These are phyloP conservation scores for Cladophialophora carrionii DNA, from an alignment of 2,329 filamentous ascomycete genomes.

Conservation along the genomic window DNA sequence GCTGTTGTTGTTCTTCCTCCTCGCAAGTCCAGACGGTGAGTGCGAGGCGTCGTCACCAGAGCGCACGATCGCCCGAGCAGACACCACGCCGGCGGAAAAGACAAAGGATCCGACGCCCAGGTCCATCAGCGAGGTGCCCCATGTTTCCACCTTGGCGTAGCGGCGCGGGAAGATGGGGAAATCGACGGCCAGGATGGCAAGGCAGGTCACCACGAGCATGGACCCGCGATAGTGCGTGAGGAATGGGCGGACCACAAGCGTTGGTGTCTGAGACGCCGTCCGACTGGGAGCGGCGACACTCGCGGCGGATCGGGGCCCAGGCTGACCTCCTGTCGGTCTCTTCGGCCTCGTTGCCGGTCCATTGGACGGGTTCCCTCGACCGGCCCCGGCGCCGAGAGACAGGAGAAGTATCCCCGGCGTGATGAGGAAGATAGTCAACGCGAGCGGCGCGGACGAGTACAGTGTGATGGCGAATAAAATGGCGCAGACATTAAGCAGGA, in stretches of 20 bases:
- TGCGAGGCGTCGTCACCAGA: conserved; percentile 38
- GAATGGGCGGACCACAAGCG: conserved; percentile 72
- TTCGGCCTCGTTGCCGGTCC: conserved; percentile 10
- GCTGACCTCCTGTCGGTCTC: conserved; percentile 10
- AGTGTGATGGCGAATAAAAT: conserved; percentile 84
- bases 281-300: background rate
- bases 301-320: background rate
- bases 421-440: conserved; percentile 74
- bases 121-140: conserved; percentile 99
- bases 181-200: conserved; percentile 95
- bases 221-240: conserved; percentile 86
- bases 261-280: conserved; percentile 9
- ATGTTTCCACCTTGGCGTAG: conserved; percentile 98
- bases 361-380: conserved; percentile 3
- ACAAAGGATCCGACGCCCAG: conserved; percentile 97
- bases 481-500: conserved; percentile 80
- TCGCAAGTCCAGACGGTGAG: no score
- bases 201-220: conserved; percentile 88
- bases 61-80: conserved; percentile 67
- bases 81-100: conserved; percentile 90
- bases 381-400: conserved; percentile 37
- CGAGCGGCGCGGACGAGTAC: conserved; percentile 73
- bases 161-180: conserved; percentile 90
- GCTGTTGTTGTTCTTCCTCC: conserved; percentile 5
- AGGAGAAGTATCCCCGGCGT: conserved; percentile 67